Base-by-base conservation (phyloP, 257 asterid species). In the Solanum raphanifolium region DNA sequence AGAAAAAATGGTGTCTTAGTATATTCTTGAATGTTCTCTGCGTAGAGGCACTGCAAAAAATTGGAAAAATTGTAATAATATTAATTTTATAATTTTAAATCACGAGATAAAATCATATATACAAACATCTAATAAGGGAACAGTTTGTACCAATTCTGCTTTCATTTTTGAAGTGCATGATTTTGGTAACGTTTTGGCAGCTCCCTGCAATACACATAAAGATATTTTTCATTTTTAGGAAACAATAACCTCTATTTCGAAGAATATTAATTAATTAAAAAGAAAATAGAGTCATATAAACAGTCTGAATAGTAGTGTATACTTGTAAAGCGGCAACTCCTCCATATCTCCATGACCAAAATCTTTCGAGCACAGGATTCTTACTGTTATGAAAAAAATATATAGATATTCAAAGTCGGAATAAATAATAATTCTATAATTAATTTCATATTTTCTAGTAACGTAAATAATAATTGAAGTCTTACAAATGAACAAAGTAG, bases 401-500 rank as follows among this genome's bases (percentile, higher is more conserved):
- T 62, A 34, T 34, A 34, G 48, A 73, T 34, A 79, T 41, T 27
- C 25, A 43, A 43, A 73, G 9, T 43, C 31, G 5, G 13, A 27
- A 78, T 25, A 78, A 41, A 39, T 76, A 20, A 39, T 79, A 10
- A 58, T 58, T 58, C 12, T 58, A 58, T 58, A 8, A n/a, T 62
- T 62, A 62, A 62, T 62, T 62, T 62, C 31, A 62, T 62, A 25
- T 60, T 60, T 60, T 60, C 29, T 23, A 34, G 29, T 39, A 43
- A 43, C 13, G 52, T 43, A 43, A 43, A 43, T 43, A 43, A 43
- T 43, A 43, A 41, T 12, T 43, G 21, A 29, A 36, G 34, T 38
- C 87, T 68, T 85, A 85, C 87, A 23, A 85, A 29, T 43, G 87
- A 29, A 68, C 76, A 35, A 85, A 85, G 31, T 85, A 85, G 18